Conservation (phyloP, 2,329 filamentous ascomycete species). For the Penicillium sp. region DNA sequence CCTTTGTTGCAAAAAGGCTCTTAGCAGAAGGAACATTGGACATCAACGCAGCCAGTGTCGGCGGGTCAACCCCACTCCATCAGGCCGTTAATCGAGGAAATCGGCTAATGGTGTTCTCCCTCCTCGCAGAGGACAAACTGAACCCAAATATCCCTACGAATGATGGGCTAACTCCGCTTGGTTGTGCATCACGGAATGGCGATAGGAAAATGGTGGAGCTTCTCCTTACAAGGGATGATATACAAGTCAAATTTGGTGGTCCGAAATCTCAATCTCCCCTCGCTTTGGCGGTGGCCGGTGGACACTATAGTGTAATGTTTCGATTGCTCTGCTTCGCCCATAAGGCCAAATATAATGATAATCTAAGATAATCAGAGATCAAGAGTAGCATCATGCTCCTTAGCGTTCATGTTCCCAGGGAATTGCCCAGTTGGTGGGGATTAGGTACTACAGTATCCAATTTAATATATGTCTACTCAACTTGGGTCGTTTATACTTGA, state of each 20-base stretch:
- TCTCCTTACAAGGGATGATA: conserved; percentile 7
- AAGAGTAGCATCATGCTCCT: too few relatives aligned
- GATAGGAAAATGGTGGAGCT: conserved; percentile 1
- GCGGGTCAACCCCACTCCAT: conserved; percentile 9
- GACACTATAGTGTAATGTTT: background rate
- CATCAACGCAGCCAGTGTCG: background rate
- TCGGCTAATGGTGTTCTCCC: background rate
- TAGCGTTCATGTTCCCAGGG: too few relatives aligned
- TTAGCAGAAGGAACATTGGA: conserved; percentile 2
- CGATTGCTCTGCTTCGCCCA: background rate
- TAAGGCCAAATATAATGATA: background rate
- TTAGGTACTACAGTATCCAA: too few relatives aligned
- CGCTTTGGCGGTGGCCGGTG: background rate
- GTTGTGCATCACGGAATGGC: background rate
- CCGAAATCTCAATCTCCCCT: background rate
- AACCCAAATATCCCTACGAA: conserved; percentile 1
- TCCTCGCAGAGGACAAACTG: conserved; percentile 5
- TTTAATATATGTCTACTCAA: too few relatives aligned
- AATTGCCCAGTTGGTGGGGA: too few relatives aligned
- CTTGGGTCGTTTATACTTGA: too few relatives aligned
- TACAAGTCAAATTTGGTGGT: background rate
- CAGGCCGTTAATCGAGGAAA: background rate
- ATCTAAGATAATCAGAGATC: too few relatives aligned
- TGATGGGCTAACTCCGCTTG: conserved; percentile 2
- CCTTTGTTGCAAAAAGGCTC: conserved; percentile 7